Conservation (phyloP, 2,329 filamentous ascomycete species). For the Thielaviopsis euricoi region DNA sequence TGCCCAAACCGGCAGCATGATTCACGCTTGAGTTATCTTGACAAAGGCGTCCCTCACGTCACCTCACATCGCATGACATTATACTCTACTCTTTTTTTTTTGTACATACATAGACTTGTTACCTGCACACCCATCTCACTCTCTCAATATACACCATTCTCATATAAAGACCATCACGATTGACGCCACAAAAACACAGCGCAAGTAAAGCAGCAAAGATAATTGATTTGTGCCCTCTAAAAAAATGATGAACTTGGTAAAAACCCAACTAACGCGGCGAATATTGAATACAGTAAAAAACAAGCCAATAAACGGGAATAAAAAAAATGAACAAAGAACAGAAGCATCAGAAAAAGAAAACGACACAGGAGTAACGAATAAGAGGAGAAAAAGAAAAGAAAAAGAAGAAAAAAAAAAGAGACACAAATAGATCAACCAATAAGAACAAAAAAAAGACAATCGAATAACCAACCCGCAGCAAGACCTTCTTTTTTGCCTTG, state of each 20-base stretch:
- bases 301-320: neutral
- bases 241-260: too few species aligned
- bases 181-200: too few species aligned
- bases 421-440: neutral
- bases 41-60: neutral
- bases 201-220: neutral
- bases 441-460: neutral
- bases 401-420: neutral
- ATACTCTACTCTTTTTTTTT: neutral
- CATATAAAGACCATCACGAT: too few species aligned
- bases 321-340: slow-evolving; percentile 5
- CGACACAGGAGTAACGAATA: neutral
- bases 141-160: neutral
- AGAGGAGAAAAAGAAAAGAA: neutral
- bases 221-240: neutral
- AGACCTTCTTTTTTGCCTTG: neutral
- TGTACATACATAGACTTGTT: neutral
- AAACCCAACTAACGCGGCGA: neutral
- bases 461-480: neutral
- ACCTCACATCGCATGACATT: too few species aligned
- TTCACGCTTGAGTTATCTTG: neutral
- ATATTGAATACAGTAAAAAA: neutral
- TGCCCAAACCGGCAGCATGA: neutral
- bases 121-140: neutral
- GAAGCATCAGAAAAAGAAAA: neutral